Percentiles rank a stretch among this genome's conserved stretches.
Conservation (phyloP, 768 basidiomycete genomes). For the Baorangia bicolor region DNA sequence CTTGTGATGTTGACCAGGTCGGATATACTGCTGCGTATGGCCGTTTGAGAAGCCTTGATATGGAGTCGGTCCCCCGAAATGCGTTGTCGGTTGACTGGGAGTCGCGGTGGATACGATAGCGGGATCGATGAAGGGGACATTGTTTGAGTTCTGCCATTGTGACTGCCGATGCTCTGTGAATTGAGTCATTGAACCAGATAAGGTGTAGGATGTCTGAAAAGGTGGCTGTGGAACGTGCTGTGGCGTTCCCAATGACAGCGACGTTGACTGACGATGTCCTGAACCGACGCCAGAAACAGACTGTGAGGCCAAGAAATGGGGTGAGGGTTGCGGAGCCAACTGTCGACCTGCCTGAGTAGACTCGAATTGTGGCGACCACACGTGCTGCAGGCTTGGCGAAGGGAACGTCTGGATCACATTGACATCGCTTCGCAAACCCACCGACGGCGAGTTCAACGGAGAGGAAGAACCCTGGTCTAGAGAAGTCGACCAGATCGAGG, state of each 20-base stretch:
- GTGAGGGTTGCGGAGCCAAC: conserved; percentile 3
- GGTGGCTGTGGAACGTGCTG: conserved; percentile 17
- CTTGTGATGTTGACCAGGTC: conserved; percentile 21
- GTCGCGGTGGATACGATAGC: conserved; percentile 21
- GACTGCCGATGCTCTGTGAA: conserved; percentile 10
- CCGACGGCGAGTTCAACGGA: conserved; percentile 10
- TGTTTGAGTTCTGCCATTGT: conserved; percentile 13
- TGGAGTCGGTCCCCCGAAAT: conserved; percentile 7
- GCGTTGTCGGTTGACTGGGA: background rate
- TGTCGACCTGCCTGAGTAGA: conserved; percentile 19
- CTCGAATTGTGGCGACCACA: conserved; percentile 29
- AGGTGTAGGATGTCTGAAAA: conserved; percentile 10
- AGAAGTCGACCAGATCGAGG: conserved; percentile 69
- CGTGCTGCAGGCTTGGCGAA: conserved; percentile 11
- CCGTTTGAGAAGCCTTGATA: conserved; percentile 14
- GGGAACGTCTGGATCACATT: conserved; percentile 11
- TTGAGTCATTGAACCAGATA: conserved; percentile 7
- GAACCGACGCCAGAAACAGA: conserved; percentile 8
- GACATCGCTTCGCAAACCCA: conserved; percentile 13
- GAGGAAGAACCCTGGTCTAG: conserved; percentile 42
- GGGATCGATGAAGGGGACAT: conserved; percentile 18
- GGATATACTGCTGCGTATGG: conserved; percentile 14
- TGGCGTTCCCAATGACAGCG: conserved; percentile 13
- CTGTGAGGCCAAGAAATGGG: conserved; percentile 12
- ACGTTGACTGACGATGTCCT: conserved; percentile 15